Conservation (phyloP, 768 basidiomycete genomes). For the Gautieria morchelliformis region DNA sequence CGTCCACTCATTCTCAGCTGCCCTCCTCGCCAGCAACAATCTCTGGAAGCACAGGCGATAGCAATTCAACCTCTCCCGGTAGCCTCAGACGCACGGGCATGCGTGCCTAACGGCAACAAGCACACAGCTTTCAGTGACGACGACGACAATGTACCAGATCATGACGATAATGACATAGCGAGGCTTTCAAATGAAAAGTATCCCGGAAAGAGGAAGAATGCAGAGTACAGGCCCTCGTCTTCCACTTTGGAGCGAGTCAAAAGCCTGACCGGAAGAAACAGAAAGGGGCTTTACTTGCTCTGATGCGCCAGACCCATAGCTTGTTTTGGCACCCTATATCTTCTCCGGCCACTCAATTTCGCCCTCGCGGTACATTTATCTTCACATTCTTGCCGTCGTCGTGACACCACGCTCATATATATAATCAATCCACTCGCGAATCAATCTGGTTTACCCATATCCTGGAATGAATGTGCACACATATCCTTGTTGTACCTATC, state of each 20-base stretch:
- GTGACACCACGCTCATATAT: not conserved
- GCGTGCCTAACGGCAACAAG: slow-evolving; percentile 30
- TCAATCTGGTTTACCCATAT: too few relatives aligned
- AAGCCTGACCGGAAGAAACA: slow-evolving; percentile 62
- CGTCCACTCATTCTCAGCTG: slow-evolving; percentile 51
- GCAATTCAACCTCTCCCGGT: slow-evolving; percentile 24
- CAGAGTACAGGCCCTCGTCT: not conserved
- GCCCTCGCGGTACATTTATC: not conserved
- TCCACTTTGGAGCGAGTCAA: slow-evolving; percentile 58
- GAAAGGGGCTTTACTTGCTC: slow-evolving; percentile 43
- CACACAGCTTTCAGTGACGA: slow-evolving; percentile 26
- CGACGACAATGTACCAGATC: slow-evolving; percentile 38
- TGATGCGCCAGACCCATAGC: slow-evolving; percentile 12
- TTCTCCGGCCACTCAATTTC: not conserved
- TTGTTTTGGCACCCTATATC: slow-evolving; percentile 4
- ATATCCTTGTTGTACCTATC: not conserved
- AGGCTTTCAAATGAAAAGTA: slow-evolving; percentile 24
- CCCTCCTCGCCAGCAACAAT: slow-evolving; percentile 83
- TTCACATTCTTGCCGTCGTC: not conserved
- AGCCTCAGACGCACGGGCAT: slow-evolving; percentile 31
- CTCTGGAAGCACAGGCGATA: slow-evolving; percentile 65
- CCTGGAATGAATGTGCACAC: not conserved
- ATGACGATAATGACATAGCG: slow-evolving; percentile 59
- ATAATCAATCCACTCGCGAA: too few relatives aligned
- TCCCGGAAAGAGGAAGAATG: slow-evolving; percentile 13